Base-by-base conservation (phyloP, 768 basidiomycete species). In the Boletus vinaceobasis region DNA sequence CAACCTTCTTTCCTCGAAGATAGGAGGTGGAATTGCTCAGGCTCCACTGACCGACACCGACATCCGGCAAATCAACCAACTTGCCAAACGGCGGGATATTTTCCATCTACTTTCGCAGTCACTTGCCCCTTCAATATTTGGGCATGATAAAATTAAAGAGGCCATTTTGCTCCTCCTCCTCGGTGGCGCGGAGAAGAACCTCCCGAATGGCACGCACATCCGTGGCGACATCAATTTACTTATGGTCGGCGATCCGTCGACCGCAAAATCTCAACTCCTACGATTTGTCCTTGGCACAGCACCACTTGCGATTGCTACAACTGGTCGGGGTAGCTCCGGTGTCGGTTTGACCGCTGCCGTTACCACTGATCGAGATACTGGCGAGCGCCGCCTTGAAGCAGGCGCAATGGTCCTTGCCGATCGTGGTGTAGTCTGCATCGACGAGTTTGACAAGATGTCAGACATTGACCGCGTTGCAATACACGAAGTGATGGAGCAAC, bases 361-460 rank as follows among this genome's bases (percentile, higher is more conserved):
- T 15, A 99, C 97, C 21, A 97, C 90, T 8, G 97, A 99, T 74
- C 90, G 90, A 71, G 97, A 99, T 67, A 98, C 97, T 15, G 96
- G 95, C 50, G 97, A 99, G 68, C 85, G 97, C 56, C 79, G 97
- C 58, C 82, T 99, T 48, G 97, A 99, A 75, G 97, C 97, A 4
- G 97, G 97, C 42, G 97, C 97, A 13, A 99, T 99, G 97, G 97
- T 99, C 50, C 86, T 99, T 55, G 97, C 97, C 29, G 97, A 99
- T 73, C 86, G 96, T 62, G 97, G 97, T 17, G 94, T 99, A 21
- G 96, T 99, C 43, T 99, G 97, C 72, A 98, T 99, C 63, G 97
- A 99, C 73, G 97, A 99, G 74, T 99, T 99, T 66, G 97, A 99
- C 81, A 99, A 99, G 72, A 98, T 99, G 97, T 95, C 93, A 27